Conservation (phyloP, 2,329 filamentous ascomycete species). For the Clonostachys rosea region DNA sequence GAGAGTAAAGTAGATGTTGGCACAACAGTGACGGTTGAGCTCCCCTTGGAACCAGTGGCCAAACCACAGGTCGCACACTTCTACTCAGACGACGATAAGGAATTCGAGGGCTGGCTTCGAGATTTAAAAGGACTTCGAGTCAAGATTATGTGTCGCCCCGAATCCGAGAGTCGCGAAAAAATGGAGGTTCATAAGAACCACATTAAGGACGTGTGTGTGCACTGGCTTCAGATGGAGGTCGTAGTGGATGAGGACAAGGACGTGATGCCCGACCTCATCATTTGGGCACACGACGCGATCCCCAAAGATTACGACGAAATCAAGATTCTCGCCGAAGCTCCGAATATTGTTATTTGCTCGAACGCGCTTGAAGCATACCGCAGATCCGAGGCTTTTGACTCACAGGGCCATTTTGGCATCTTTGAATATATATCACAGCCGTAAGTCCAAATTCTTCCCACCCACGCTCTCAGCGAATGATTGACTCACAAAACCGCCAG, state of each 20-base stretch:
- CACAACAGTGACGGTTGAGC: slow-evolving; percentile 24
- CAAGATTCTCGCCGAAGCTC: slow-evolving; percentile 4
- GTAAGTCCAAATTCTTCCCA: slow-evolving; percentile 11
- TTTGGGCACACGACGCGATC: slow-evolving; percentile 11
- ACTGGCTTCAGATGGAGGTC: slow-evolving; percentile 16
- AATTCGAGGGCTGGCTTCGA: slow-evolving; percentile 10
- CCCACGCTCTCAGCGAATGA: too few relatives aligned
- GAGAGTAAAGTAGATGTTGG: slow-evolving; percentile 32
- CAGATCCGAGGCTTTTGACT: slow-evolving; percentile 8
- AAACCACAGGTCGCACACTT: slow-evolving; percentile 21
- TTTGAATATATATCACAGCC: slow-evolving; percentile 32
- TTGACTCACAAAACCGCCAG: slow-evolving; percentile 8
- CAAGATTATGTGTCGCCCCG: too few relatives aligned
- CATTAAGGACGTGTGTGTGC: slow-evolving; percentile 9
- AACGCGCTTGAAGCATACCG: slow-evolving; percentile 19
- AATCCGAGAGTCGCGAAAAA: too few relatives aligned
- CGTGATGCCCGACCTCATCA: slow-evolving; percentile 14
- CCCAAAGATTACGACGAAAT: slow-evolving; percentile 1
- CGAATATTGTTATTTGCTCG: slow-evolving; percentile 22
- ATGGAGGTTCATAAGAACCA: neutral
- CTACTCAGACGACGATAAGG: slow-evolving; percentile 10
- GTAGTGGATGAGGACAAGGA: slow-evolving; percentile 9
- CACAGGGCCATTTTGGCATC: slow-evolving; percentile 12
- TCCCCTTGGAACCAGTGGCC: slow-evolving; percentile 21
- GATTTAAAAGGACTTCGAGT: too few relatives aligned